phyloP scores from a whole-genome alignment of 352 stramenopile genomes.

The Pythium insidiosum region DNA sequence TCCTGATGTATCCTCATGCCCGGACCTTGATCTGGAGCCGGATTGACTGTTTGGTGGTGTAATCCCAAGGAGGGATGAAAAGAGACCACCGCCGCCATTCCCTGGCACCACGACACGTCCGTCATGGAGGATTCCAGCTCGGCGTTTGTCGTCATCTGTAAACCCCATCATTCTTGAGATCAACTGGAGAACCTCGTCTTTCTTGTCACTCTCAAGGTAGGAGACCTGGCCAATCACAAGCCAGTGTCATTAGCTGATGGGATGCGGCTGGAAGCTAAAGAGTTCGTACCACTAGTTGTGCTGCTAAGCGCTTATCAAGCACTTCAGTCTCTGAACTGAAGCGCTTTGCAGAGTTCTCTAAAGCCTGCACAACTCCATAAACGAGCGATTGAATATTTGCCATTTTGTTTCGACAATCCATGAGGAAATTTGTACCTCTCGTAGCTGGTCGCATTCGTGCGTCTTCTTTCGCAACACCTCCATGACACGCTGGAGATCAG shows the following conservation, averaged over 20 bases:
- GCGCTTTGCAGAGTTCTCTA: conserved; percentile 47
- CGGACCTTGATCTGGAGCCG: no score
- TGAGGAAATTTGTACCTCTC: conserved; percentile 40
- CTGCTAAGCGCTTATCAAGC: conserved; percentile 60
- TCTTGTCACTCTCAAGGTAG: conserved; percentile 67
- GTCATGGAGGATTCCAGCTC: conserved; percentile 30
- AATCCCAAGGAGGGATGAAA: conserved; percentile 56
- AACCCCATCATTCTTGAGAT: conserved; percentile 76
- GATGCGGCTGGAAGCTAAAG: no score
- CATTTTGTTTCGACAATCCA: no score
- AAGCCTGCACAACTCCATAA: conserved; percentile 23
- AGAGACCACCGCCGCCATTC: conserved; percentile 54
- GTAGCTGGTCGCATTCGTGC: conserved; percentile 58
- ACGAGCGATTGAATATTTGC: no score
- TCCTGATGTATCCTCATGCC: no score
- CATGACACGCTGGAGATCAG: conserved; percentile 47
- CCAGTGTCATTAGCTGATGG: no score
- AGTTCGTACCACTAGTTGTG: conserved; percentile 73
- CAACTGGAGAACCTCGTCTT: conserved; percentile 56
- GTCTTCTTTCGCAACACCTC: conserved; percentile 48
- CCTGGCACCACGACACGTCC: conserved; percentile 33
- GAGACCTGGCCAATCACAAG: no score
- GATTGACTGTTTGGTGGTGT: no score
- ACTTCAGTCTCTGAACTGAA: conserved; percentile 51
- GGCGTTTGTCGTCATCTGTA: conserved; percentile 56